Conservation (phyloP, 163 green algal genomes). For the Chlamydomonas reinhardtii region DNA sequence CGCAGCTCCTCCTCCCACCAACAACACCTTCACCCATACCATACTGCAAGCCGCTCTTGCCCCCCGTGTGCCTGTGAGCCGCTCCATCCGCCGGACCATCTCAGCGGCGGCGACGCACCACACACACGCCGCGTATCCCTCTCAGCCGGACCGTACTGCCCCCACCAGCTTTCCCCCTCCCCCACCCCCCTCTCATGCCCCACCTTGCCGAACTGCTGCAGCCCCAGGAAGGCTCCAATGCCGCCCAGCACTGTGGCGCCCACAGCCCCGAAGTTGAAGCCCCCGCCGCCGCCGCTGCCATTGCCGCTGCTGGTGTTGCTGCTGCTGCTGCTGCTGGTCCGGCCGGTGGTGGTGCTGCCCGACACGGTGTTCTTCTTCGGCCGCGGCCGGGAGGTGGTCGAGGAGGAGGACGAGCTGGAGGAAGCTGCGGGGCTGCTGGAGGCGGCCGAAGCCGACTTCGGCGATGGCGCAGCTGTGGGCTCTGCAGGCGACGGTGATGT, state of each 20-base stretch:
- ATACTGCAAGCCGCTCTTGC: too few relatives aligned
- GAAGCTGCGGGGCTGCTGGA: neutral
- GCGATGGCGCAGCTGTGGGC: neutral
- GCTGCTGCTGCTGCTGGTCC: neutral
- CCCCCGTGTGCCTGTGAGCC: too few relatives aligned
- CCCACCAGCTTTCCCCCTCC: too few relatives aligned
- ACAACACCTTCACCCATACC: too few relatives aligned
- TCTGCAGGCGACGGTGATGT: neutral
- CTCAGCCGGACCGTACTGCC: too few relatives aligned
- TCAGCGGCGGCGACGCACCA: too few relatives aligned
- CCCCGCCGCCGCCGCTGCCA: neutral
- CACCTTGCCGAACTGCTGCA: constrained; percentile 35
- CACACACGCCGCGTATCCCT: too few relatives aligned
- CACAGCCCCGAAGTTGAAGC: constrained; percentile 17
- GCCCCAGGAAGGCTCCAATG: constrained; percentile 12
- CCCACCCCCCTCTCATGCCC: neutral
- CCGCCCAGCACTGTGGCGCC: constrained; percentile 29
- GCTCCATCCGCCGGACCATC: too few relatives aligned
- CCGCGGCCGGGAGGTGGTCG: neutral
- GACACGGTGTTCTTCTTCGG: neutral
- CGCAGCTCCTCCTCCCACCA: too few relatives aligned
- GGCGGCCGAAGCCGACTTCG: neutral
- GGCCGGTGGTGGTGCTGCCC: neutral
- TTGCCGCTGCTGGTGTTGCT: too few relatives aligned
- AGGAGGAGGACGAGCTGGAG: neutral